Percentiles rank a stretch among this genome's conserved stretches.
Evolutionary conservation across 2,329 filamentous ascomycete genomes (phyloP).

Genomic region (Microsporum audouinii): DNA sequence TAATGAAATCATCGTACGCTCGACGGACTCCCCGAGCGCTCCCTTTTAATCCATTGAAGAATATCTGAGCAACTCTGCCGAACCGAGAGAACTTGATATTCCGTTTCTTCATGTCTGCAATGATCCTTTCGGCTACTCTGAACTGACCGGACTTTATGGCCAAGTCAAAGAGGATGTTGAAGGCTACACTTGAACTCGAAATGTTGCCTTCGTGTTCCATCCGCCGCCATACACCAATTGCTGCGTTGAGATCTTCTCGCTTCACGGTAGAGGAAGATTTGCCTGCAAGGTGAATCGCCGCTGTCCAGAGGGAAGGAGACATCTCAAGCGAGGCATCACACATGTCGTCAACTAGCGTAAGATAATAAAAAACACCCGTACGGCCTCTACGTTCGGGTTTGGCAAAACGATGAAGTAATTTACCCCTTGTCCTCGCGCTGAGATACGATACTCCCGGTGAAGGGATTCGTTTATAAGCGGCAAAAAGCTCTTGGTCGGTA

Average conservation of each 20-base stretch:
- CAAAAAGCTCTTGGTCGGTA: slow-evolving; percentile 41
- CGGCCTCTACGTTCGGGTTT: slow-evolving; percentile 33
- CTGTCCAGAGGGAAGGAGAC: slow-evolving; percentile 63
- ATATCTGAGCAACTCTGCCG: slow-evolving; percentile 70
- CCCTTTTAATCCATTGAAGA: slow-evolving; percentile 64
- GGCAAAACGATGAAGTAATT: slow-evolving; percentile 58
- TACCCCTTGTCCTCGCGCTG: slow-evolving; percentile 43
- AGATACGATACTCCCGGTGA: slow-evolving; percentile 44
- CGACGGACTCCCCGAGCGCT: slow-evolving; percentile 63
- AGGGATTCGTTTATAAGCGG: slow-evolving; percentile 43
- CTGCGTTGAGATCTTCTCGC: slow-evolving; percentile 51
- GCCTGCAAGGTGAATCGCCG: slow-evolving; percentile 66
- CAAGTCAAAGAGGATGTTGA: slow-evolving; percentile 84
- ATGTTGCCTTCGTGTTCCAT: slow-evolving; percentile 69
- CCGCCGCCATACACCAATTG: slow-evolving; percentile 70
- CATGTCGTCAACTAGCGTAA: slow-evolving; percentile 74
- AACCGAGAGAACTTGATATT: slow-evolving; percentile 61
- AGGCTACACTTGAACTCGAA: slow-evolving; percentile 63
- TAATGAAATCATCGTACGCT: slow-evolving; percentile 73
- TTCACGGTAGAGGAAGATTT: slow-evolving; percentile 54
- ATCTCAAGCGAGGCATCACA: slow-evolving; percentile 61
- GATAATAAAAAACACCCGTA: slow-evolving; percentile 61
- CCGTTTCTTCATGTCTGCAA: slow-evolving; percentile 65
- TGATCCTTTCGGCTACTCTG: slow-evolving; percentile 68
- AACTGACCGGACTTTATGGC: slow-evolving; percentile 80